Percentiles rank a stretch among this genome's conserved stretches.
Evolutionary conservation across 129 eudicot species (phyloP).

Genomic region (Flaveria robusta): DNA sequence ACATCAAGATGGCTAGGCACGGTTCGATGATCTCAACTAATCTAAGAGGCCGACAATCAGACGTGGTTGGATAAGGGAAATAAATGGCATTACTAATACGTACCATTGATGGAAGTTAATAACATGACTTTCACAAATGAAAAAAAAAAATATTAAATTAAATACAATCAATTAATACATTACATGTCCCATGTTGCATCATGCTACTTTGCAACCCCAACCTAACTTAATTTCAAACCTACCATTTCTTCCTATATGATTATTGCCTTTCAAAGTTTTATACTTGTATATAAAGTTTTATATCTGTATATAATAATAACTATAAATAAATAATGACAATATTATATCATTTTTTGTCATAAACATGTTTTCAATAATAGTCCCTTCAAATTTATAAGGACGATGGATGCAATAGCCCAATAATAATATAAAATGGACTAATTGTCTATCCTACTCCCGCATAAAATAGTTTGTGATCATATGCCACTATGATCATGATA

Average conservation of each 20-base stretch:
- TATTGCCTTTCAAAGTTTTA: background rate
- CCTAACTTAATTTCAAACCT: conserved; percentile 17
- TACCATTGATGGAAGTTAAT: conserved; percentile 26
- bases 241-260: background rate
- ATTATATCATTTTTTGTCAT: no score
- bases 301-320: no score
- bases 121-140: conserved; percentile 20
- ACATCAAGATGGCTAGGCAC: background rate
- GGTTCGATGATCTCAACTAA: conserved; percentile 19
- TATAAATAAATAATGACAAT: no score
- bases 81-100: background rate
- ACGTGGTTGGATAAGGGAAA: conserved; percentile 35
- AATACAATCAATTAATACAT: conserved; percentile 12
- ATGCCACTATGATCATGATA: no score
- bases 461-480: no score
- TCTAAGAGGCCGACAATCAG: conserved; percentile 29
- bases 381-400: no score
- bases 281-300: no score
- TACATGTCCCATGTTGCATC: conserved; percentile 23
- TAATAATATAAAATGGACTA: no score
- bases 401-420: no score
- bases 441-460: no score
- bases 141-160: background rate
- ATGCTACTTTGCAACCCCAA: conserved; percentile 29
- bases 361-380: no score